phyloP scores from a whole-genome alignment of 495 filamentous ascomycete genomes.

The Immersiella caudata region DNA sequence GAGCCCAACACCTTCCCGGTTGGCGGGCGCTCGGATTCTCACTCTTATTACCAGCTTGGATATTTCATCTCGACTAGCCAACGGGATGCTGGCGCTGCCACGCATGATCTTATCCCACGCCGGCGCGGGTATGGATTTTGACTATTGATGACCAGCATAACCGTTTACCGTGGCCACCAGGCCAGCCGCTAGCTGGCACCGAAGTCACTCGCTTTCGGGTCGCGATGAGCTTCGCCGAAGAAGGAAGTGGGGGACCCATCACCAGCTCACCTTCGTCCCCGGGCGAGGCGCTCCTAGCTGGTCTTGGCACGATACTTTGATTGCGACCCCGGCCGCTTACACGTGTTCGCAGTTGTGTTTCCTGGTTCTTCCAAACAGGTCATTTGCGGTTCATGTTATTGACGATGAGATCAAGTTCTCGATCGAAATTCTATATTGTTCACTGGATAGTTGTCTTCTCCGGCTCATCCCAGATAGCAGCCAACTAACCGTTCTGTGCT shows the following conservation, averaged over 20 bases:
- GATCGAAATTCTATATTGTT: neutral
- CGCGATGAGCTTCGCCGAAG: neutral
- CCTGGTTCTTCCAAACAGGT: neutral
- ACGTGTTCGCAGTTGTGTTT: neutral
- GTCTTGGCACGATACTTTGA: neutral
- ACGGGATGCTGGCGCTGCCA: neutral
- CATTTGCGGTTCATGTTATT: neutral
- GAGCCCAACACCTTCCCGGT: conserved; percentile 9
- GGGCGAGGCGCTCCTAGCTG: neutral
- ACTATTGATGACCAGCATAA: conserved; percentile 17
- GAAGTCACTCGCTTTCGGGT: neutral
- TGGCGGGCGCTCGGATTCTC: conserved; percentile 15
- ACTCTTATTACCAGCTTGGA: neutral
- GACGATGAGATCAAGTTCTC: neutral
- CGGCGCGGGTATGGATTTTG: neutral
- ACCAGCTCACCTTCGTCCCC: neutral
- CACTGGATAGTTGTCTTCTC: neutral
- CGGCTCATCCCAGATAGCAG: neutral
- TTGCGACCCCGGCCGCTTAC: neutral
- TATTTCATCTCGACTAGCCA: conserved; percentile 3
- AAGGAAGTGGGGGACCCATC: neutral
- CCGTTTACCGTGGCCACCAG: neutral
- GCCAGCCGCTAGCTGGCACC: neutral
- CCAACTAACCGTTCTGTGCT: neutral
- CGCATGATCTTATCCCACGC: neutral